Conservation (phyloP, 768 basidiomycete genomes). For the Russula virescens region DNA sequence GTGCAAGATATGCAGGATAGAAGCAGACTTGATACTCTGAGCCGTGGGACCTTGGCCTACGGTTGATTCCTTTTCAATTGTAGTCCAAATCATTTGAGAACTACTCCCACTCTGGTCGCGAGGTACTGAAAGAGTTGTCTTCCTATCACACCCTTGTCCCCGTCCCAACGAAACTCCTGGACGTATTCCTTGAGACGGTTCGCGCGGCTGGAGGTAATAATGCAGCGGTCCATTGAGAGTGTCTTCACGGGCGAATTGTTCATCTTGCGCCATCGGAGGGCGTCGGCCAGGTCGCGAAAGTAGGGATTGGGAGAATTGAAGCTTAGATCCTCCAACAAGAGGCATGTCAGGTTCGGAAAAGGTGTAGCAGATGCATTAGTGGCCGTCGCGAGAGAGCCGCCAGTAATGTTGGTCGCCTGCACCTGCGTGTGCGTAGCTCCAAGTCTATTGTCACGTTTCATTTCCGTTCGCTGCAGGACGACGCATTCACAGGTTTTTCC, state of each 20-base stretch:
- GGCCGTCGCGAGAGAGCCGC: too few relatives aligned
- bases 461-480: not conserved
- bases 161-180: not conserved
- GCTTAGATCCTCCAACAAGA: not conserved
- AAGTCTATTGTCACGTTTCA: not conserved
- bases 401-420: not conserved
- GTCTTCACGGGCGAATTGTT: not conserved
- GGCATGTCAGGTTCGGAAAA: conserved; percentile 4
- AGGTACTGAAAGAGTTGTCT: too few relatives aligned
- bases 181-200: not conserved
- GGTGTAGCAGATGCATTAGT: not conserved
- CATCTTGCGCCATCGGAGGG: not conserved
- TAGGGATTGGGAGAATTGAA: not conserved
- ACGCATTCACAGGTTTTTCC: not conserved
- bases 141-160: not conserved
- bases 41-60: too few relatives aligned
- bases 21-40: too few relatives aligned
- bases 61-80: too few relatives aligned
- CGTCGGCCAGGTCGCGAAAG: not conserved
- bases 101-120: too few relatives aligned
- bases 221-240: not conserved
- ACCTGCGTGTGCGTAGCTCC: not conserved
- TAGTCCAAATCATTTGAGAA: too few relatives aligned
- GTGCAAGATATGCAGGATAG: too few relatives aligned
- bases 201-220: not conserved